Base-by-base conservation (phyloP, 2,329 filamentous ascomycete genomes). In the Aspergillus arachidicola region DNA sequence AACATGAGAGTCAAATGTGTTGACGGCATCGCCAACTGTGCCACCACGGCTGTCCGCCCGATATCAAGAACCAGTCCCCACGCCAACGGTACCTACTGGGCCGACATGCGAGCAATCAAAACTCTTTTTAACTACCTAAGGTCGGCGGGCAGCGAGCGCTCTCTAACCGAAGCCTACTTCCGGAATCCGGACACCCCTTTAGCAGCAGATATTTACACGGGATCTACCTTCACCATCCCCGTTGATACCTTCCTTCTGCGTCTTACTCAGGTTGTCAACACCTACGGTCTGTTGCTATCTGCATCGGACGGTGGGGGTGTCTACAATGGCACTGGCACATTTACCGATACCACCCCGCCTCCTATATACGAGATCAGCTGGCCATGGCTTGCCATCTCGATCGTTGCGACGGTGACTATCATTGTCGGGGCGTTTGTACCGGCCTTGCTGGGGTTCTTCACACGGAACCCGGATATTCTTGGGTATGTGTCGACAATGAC, bases 401-500 rank as follows among this genome's bases (percentile, higher is more conserved):
- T n/a, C 28, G 48, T n/a, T 2, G 28, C 19, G 0, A 30, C 28
- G 5, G 16, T 6, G 30, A 30, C 48, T 11, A 6, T 36, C 21
- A 23, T 21, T 16, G 4, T 46, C 7, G n/a, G 45, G 9, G 45
- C 21, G 0, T 11, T 46, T n/a, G 21, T 21, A 1, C 45, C 21
- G 0, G 21, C 21, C 21, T 1, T 21, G 10, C 21, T 46, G 4
- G 19, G 21, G 2, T 6, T 46, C 5, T 26, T 57, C 7, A 62
- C 45, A 4, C 9, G 45, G 2, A 57, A 48, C 12, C 60, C 60
- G 16, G 60, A 62, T 55, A 55, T 62, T 28, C 46, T 62, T 9
- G 60, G 60, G 4, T 58, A 54, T 21, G 60, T 62, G 10, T 62
- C 60, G 19, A 54, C 60, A 12, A 14, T 54, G 23, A 62, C 60